phyloP scores from a whole-genome alignment of 1,284 basidiomycete species.

The Ceratobasidium sp. region DNA sequence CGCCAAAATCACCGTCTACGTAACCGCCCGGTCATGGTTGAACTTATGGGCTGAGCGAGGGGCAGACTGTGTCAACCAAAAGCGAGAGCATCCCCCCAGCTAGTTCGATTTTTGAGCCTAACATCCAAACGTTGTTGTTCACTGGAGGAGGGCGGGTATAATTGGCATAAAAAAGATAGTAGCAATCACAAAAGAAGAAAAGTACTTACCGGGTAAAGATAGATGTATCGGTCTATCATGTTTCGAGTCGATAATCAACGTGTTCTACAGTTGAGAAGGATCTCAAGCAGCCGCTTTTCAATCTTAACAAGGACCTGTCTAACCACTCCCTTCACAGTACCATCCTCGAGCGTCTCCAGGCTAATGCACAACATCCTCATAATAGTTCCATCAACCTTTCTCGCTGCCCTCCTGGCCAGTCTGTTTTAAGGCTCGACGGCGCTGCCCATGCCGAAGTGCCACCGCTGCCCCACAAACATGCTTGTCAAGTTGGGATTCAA shows the following conservation, averaged over 20 bases:
- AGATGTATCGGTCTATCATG: slow-evolving; percentile 36
- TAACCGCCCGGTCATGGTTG: too few relatives aligned
- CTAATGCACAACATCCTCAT: neutral
- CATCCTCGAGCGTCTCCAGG: neutral
- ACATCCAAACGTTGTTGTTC: too few relatives aligned
- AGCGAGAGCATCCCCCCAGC: too few relatives aligned
- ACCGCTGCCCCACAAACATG: neutral
- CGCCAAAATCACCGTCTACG: too few relatives aligned
- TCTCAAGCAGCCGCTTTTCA: neutral
- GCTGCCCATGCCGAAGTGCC: slow-evolving; percentile 19
- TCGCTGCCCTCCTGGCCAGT: slow-evolving; percentile 17
- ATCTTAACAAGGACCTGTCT: neutral
- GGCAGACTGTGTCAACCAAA: too few relatives aligned
- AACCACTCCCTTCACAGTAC: neutral
- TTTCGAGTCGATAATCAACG: slow-evolving; percentile 36
- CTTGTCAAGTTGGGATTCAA: neutral
- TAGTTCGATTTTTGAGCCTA: too few relatives aligned
- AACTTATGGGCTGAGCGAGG: too few relatives aligned
- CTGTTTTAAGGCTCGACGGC: neutral
- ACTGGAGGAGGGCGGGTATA: too few relatives aligned
- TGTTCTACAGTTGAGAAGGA: slow-evolving; percentile 16
- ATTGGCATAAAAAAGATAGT: neutral
- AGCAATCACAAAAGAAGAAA: neutral
- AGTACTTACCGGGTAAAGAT: slow-evolving; percentile 36
- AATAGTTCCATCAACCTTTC: neutral